Conservation (phyloP, 179 eudicot genomes). For the Gypsophila paniculata region DNA sequence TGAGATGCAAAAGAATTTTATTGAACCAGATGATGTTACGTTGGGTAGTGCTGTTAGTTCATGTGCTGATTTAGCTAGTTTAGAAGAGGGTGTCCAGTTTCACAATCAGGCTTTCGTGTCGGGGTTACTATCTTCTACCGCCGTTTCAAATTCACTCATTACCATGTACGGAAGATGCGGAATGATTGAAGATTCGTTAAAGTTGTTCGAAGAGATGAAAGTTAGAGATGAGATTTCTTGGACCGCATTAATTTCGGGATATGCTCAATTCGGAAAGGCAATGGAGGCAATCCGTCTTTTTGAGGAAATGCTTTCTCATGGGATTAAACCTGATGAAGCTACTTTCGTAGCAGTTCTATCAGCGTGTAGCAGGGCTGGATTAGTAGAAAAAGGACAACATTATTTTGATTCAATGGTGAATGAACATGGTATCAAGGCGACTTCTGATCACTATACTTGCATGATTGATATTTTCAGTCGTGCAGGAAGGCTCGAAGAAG, state of each 20-base stretch:
- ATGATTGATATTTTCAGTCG: constrained; percentile 91
- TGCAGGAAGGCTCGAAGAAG: constrained; percentile 73
- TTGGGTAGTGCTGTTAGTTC: constrained; percentile 90
- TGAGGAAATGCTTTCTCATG: constrained; percentile 68
- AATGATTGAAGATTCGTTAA: constrained; percentile 59
- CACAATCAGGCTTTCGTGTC: constrained; percentile 70
- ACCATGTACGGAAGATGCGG: constrained; percentile 95
- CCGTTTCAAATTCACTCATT: constrained; percentile 85
- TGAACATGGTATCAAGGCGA: constrained; percentile 55
- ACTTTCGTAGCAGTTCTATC: constrained; percentile 81
- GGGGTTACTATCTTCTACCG: constrained; percentile 54
- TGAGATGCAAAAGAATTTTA: constrained; percentile 57
- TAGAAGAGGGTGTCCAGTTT: constrained; percentile 87
- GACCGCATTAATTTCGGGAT: constrained; percentile 75
- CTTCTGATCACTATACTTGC: constrained; percentile 80
- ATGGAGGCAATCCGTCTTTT: constrained; percentile 65
- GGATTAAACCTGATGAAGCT: constrained; percentile 73
- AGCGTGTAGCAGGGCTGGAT: constrained; percentile 94
- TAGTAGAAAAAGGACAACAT: constrained; percentile 69
- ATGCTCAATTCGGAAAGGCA: constrained; percentile 89
- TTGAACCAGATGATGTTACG: constrained; percentile 69
- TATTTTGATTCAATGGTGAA: constrained; percentile 69
- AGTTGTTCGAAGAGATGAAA: constrained; percentile 64
- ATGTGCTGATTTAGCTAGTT: constrained; percentile 74
- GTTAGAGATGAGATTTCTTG: constrained; percentile 72